Conservation (phyloP, 495 filamentous ascomycete genomes). For the Saxophila tyrrhenica region DNA sequence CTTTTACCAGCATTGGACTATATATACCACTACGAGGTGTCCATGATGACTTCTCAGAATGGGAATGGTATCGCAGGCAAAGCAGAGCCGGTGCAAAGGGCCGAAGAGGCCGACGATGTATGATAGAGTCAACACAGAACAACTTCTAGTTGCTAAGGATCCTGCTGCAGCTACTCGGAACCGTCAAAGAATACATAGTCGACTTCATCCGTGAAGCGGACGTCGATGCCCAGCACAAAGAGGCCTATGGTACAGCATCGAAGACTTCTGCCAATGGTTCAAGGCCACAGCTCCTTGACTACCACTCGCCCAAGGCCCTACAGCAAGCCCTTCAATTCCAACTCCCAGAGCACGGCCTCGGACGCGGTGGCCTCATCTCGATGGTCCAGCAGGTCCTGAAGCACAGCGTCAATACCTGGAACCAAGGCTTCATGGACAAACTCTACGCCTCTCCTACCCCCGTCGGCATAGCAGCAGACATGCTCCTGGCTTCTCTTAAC, state of each 20-base stretch:
- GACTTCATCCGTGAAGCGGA: slow-evolving; percentile 72
- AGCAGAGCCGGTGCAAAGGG: slow-evolving; percentile 29
- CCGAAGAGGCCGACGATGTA: slow-evolving; percentile 47
- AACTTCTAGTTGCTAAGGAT: neutral
- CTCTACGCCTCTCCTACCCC: slow-evolving; percentile 46
- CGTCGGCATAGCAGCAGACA: slow-evolving; percentile 69
- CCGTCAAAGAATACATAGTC: slow-evolving; percentile 62
- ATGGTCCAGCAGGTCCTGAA: slow-evolving; percentile 55
- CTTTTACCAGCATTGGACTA: too few species aligned
- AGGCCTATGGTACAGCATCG: neutral
- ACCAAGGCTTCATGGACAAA: slow-evolving; percentile 90
- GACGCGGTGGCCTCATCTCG: slow-evolving; percentile 59
- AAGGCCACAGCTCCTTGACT: slow-evolving; percentile 55
- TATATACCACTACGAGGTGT: too few species aligned
- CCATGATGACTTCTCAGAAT: neutral
- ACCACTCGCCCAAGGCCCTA: slow-evolving; percentile 59
- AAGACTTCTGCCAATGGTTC: slow-evolving; percentile 18
- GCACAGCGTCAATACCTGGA: slow-evolving; percentile 92
- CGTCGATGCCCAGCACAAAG: slow-evolving; percentile 41
- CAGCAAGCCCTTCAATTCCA: slow-evolving; percentile 50
- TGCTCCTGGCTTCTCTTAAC: slow-evolving; percentile 72
- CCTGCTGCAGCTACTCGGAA: slow-evolving; percentile 51
- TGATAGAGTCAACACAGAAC: slow-evolving; percentile 8
- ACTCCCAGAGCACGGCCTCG: slow-evolving; percentile 53
- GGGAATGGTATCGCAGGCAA: neutral